Evolutionary conservation across 2,329 filamentous ascomycete genomes (phyloP), one percentile per base, ranked within the genome.

Genomic region (Ceratocystis lukuohia): DNA sequence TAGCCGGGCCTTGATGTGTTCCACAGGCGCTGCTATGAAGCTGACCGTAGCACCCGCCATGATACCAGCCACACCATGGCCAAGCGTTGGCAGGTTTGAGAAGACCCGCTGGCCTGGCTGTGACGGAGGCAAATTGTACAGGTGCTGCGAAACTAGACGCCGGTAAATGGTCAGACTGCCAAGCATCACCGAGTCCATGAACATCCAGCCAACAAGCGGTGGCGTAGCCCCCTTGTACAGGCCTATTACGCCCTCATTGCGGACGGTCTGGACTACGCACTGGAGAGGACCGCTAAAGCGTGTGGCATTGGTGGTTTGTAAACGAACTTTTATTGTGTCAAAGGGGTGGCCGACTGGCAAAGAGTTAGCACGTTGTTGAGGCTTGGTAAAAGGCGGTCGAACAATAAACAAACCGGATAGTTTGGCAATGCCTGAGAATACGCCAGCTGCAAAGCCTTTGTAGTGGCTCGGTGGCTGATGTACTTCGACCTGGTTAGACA

Each of bases 151-250:
- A 17, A 97, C 79, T 59, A 96, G 76, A 61, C 89, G 87, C 46
- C 93, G 88, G 78, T 97, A 97, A 62, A 96, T 83, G 28, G 89
- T 96, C 70, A 99, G 80, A 20, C 89, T 95, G 53, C 94, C 94
- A 44, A 97, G 83, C 92, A 97, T 96, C 68, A 87, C 74, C 53
- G 79, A 82, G 78, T 99, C 94, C 93, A 97, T 97, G 73, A 95
- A 90, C 88, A 97, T 96, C 94, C 94, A 97, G 71, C 94, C 94
- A 64, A 96, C 85, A 62, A 97, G 80, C 64, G 94, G 94, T 66
- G 93, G 93, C 33, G 89, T 90, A 10, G 91, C 91, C 72, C 93
- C 92, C 78, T 97, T 99, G 82, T 97, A 99, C 53, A 99, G 80
- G 2, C 91, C 94, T 63, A 81, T 77, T 61, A 95, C 77, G 61